Percentiles rank a stretch among this genome's conserved stretches.
Conservation (phyloP, 345 rosid genomes). For the Kernera saxatilis region DNA sequence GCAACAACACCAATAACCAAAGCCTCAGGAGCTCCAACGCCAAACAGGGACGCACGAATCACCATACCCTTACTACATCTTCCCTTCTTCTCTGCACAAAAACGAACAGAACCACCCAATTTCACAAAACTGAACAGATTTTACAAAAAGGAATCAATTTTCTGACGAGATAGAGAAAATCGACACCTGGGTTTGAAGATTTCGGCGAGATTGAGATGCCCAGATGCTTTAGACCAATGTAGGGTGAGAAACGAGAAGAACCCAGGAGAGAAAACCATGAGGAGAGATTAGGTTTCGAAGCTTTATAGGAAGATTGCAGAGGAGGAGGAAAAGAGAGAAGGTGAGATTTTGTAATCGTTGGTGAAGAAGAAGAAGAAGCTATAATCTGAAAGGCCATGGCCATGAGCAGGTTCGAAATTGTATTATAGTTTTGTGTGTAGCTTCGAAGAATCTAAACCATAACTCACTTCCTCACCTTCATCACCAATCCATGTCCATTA, state of each 20-base stretch:
- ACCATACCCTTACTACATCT: constrained; percentile 40
- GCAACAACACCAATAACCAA: constrained; percentile 97
- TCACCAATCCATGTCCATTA: constrained; percentile 17
- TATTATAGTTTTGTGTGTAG: not conserved
- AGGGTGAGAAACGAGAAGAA: constrained; percentile 40
- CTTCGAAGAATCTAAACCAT: constrained; percentile 21
- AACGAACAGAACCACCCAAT: not conserved
- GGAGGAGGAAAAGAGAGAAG: constrained; percentile 18
- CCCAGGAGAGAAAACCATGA: constrained; percentile 38
- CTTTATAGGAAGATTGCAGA: constrained; percentile 28
- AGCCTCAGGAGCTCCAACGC: constrained; percentile 99
- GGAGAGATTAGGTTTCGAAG: constrained; percentile 31
- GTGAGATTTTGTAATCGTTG: constrained; percentile 31
- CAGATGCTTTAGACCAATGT: constrained; percentile 74
- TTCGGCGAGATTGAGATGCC: constrained; percentile 49
- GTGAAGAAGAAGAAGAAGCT: constrained; percentile 33
- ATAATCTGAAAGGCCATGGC: constrained; percentile 47
- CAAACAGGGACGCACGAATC: constrained; percentile 77
- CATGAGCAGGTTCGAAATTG: constrained; percentile 22
- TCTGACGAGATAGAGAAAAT: not conserved
- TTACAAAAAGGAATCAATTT: not conserved
- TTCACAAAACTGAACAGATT: not conserved
- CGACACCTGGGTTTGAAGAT: constrained; percentile 45
- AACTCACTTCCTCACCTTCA: constrained; percentile 12
- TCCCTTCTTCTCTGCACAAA: constrained; percentile 49